Percentiles rank a stretch among this genome's conserved stretches.
phyloP scores from a whole-genome alignment of 768 basidiomycete genomes.

The Sarcodon aspratus region DNA sequence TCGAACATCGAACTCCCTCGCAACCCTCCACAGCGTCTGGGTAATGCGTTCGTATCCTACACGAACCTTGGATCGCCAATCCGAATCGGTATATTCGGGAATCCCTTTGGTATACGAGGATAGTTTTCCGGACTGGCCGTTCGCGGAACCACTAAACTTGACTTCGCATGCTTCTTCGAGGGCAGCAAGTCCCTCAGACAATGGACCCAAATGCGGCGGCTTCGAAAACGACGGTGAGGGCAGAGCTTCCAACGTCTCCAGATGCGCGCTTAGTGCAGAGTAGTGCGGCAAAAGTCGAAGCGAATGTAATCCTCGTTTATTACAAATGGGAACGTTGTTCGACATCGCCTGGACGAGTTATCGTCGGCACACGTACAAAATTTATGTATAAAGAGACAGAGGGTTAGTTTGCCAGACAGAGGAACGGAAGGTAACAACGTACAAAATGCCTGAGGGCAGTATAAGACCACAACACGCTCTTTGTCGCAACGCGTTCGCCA shows the following conservation, averaged over 20 bases:
- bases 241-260: conserved; percentile 48
- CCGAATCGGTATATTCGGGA: conserved; percentile 35
- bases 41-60: conserved; percentile 54
- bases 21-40: conserved; percentile 59
- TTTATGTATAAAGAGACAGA: background rate
- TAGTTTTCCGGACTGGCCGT: conserved; percentile 14
- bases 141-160: conserved; percentile 30
- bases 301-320: conserved; percentile 55
- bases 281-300: conserved; percentile 51
- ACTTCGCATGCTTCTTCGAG: conserved; percentile 56
- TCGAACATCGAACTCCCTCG: conserved; percentile 59
- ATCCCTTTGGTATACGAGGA: conserved; percentile 9
- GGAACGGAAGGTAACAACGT: conserved; percentile 16
- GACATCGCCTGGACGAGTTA: conserved; percentile 42
- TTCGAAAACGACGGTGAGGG: conserved; percentile 48
- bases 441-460: conserved; percentile 70
- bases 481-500: conserved; percentile 68
- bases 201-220: conserved; percentile 51
- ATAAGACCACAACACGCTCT: conserved; percentile 73
- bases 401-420: background rate
- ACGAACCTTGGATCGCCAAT: conserved; percentile 50
- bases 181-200: conserved; percentile 45
- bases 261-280: conserved; percentile 46
- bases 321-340: conserved; percentile 56
- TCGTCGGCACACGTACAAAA: background rate